A percentile compares a stretch with the other conserved stretches of the same genome.
phyloP scores from a whole-genome alignment of 1,139 yeast species.

The Candida tetrigidarum region DNA sequence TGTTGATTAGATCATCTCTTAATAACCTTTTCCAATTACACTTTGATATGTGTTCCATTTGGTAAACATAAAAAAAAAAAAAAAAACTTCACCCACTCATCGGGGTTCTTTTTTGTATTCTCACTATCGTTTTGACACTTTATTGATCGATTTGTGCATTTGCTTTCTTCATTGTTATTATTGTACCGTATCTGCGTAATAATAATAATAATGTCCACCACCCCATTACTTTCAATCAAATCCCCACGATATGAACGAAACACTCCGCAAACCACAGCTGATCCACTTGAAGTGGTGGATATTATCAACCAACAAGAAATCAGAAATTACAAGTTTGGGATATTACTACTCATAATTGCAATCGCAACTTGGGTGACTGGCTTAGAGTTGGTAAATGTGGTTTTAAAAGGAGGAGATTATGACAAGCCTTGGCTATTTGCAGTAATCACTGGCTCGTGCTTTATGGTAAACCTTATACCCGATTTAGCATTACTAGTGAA shows the following conservation, averaged over 20 bases:
- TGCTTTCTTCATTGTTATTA: background rate
- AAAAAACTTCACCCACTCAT: too few relatives aligned
- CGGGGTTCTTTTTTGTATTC: too few relatives aligned
- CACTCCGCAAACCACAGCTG: slow-evolving; percentile 21
- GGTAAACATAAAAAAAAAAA: too few relatives aligned
- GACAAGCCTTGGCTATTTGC: slow-evolving; percentile 54
- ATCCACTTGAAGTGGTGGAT: slow-evolving; percentile 44
- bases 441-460: slow-evolving; percentile 50
- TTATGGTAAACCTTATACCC: slow-evolving; percentile 47
- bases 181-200: background rate
- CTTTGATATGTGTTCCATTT: too few relatives aligned
- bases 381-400: slow-evolving; percentile 51
- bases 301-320: slow-evolving; percentile 51
- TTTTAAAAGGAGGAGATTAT: slow-evolving; percentile 51
- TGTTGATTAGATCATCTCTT: too few relatives aligned
- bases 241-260: slow-evolving; percentile 9
- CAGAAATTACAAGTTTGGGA: slow-evolving; percentile 46
- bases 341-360: slow-evolving; percentile 42
- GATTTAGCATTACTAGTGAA: slow-evolving; percentile 23
- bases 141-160: too few relatives aligned
- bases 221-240: slow-evolving; percentile 8
- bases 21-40: too few relatives aligned
- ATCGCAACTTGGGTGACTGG: slow-evolving; percentile 54
- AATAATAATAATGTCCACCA: slow-evolving; percentile 9
- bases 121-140: too few relatives aligned